Percentiles rank a stretch among this genome's conserved stretches.
Conservation (phyloP, 345 rosid species). For the Euphorbia lathyris region DNA sequence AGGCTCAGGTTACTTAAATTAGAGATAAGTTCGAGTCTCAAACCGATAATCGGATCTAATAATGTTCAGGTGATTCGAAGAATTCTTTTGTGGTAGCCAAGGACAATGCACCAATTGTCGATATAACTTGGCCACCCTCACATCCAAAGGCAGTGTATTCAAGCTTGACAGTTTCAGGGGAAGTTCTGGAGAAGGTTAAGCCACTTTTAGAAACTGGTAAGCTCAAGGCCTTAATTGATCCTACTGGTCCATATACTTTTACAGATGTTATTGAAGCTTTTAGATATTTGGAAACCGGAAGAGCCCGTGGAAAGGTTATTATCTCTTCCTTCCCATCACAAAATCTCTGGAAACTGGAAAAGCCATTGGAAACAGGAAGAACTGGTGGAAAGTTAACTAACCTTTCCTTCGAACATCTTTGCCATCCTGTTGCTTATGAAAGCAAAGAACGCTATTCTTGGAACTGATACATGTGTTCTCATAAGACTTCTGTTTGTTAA, state of each 20-base stretch:
- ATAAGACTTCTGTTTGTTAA: background rate
- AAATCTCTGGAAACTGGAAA: background rate
- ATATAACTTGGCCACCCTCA: conserved; percentile 52
- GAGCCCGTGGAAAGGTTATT: conserved; percentile 44
- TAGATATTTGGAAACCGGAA: conserved; percentile 37
- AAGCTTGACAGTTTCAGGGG: conserved; percentile 40
- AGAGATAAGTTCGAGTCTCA: too few species aligned
- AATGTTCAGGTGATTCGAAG: conserved; percentile 36
- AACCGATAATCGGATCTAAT: too few species aligned
- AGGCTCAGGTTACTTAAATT: too few species aligned
- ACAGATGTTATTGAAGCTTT: conserved; percentile 43
- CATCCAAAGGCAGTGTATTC: conserved; percentile 42
- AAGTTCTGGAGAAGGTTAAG: conserved; percentile 30
- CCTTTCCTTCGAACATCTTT: conserved; percentile 20
- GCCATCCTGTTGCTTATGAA: background rate
- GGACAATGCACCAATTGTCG: conserved; percentile 39
- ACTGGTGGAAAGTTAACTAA: conserved; percentile 39
- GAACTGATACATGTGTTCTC: background rate
- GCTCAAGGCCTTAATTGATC: conserved; percentile 43
- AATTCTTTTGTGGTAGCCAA: conserved; percentile 42
- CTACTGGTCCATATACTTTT: conserved; percentile 38
- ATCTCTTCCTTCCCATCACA: conserved; percentile 32
- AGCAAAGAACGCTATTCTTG: background rate
- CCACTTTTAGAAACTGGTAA: conserved; percentile 27
- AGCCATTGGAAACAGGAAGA: conserved; percentile 32